Evolutionary conservation across 805 yeast species (phyloP).

Genomic region (Nakazawaea sp.): DNA sequence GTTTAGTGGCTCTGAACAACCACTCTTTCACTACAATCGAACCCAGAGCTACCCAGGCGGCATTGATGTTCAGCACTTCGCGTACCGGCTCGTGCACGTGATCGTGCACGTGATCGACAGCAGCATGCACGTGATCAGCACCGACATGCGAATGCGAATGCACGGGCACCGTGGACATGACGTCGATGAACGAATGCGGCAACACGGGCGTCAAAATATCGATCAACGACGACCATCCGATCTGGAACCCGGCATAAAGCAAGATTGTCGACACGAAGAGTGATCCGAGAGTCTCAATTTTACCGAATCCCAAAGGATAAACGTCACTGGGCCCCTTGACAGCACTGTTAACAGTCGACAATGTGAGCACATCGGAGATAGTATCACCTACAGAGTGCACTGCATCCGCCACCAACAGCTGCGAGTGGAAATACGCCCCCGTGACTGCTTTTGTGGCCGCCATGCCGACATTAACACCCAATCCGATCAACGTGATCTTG

Average conservation of each 20-base stretch:
- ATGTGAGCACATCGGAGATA: constrained; percentile 81
- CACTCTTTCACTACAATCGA: constrained; percentile 86
- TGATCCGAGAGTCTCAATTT: constrained; percentile 89
- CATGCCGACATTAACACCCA: constrained; percentile 76
- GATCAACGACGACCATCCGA: constrained; percentile 79
- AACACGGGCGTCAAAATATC: constrained; percentile 61
- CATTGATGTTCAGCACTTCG: constrained; percentile 67
- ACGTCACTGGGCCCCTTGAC: constrained; percentile 45
- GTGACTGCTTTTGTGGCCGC: constrained; percentile 84
- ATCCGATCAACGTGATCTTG: constrained; percentile 88
- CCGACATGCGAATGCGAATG: constrained; percentile 53
- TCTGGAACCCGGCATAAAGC: constrained; percentile 81
- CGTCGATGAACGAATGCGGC: constrained; percentile 54
- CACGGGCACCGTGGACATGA: constrained; percentile 37
- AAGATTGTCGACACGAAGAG: constrained; percentile 79
- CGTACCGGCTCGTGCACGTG: constrained; percentile 22
- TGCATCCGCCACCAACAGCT: constrained; percentile 90
- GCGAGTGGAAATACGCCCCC: constrained; percentile 90
- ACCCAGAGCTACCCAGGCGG: constrained; percentile 93
- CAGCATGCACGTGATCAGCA: not conserved
- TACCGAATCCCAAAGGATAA: constrained; percentile 89
- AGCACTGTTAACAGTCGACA: constrained; percentile 81
- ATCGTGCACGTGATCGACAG: constrained; percentile 25
- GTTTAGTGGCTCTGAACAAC: constrained; percentile 75
- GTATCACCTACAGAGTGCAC: constrained; percentile 89